Evolutionary conservation across 441 rosid species (phyloP).

Genomic region (Bocquillonia castaneifolia): DNA sequence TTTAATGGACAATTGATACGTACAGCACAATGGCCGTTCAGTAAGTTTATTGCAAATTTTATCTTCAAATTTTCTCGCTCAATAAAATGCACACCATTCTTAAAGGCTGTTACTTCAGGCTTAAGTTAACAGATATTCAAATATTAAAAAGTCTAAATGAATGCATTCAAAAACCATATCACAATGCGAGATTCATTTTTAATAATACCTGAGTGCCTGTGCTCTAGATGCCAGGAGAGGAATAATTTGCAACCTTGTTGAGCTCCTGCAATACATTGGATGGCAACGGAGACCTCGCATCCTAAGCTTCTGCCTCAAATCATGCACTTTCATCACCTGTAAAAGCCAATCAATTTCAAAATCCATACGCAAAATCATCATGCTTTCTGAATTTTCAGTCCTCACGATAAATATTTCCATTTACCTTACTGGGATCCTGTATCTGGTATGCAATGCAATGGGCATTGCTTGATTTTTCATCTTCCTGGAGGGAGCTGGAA

Average conservation of each 20-base stretch:
- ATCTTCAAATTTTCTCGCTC: background rate
- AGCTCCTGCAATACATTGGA: slow-evolving; percentile 88
- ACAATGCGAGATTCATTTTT: background rate
- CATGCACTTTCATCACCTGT: slow-evolving; percentile 71
- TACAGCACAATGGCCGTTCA: too few relatives aligned
- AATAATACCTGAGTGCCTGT: slow-evolving; percentile 72
- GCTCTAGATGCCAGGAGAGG: slow-evolving; percentile 95
- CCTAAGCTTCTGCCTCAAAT: slow-evolving; percentile 88
- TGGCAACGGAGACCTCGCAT: slow-evolving; percentile 95
- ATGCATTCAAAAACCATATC: background rate
- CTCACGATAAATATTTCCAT: background rate
- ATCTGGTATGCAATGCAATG: slow-evolving; percentile 71
- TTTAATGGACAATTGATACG: background rate
- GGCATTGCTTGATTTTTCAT: slow-evolving; percentile 50
- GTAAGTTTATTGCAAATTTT: background rate
- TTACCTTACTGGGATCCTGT: slow-evolving; percentile 64
- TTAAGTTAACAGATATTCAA: background rate
- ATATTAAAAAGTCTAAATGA: too few relatives aligned
- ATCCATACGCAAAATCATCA: background rate
- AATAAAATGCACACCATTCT: background rate
- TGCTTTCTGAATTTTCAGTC: background rate
- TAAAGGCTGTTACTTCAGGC: background rate
- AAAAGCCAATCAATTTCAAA: slow-evolving; percentile 25
- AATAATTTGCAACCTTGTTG: slow-evolving; percentile 66
- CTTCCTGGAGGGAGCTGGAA: slow-evolving; percentile 50